Evolutionary conservation across 1,284 basidiomycete species (phyloP).

Genomic region (Boletus nobilissimus): DNA sequence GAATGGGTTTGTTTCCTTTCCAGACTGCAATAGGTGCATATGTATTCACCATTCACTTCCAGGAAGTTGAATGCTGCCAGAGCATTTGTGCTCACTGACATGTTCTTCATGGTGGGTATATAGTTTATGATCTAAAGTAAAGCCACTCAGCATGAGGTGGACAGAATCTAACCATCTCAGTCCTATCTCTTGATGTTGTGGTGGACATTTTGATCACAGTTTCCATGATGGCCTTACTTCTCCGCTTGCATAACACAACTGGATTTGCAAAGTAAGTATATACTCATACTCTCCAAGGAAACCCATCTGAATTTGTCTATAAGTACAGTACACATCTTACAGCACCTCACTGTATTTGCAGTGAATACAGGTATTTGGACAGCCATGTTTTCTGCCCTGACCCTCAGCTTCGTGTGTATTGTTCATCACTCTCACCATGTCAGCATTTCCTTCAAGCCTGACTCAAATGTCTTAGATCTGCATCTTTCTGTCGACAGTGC

Average conservation of each 20-base stretch:
- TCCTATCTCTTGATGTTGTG: not conserved
- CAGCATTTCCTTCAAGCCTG: not conserved
- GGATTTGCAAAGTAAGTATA: slow-evolving; percentile 8
- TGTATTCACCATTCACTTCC: not conserved
- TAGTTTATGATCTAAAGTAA: not conserved
- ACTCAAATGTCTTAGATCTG: not conserved
- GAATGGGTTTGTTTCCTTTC: slow-evolving; percentile 15
- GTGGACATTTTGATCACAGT: slow-evolving; percentile 26
- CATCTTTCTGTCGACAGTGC: not conserved
- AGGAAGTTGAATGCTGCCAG: not conserved
- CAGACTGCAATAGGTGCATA: not conserved
- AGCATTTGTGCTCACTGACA: not conserved
- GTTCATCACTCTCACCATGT: not conserved
- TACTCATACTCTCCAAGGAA: not conserved
- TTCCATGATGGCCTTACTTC: slow-evolving; percentile 20
- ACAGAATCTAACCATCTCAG: not conserved
- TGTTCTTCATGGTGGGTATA: slow-evolving; percentile 1
- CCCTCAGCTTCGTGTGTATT: slow-evolving; percentile 23
- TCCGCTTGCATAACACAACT: not conserved
- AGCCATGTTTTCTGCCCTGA: slow-evolving; percentile 21
- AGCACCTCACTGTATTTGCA: slow-evolving; percentile 27
- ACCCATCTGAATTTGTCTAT: not conserved
- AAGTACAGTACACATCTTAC: slow-evolving; percentile 17
- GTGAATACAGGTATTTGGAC: slow-evolving; percentile 34
- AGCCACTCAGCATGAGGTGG: not conserved